Percentiles rank a stretch among this genome's conserved stretches.
Conservation (phyloP, 768 basidiomycete species). For the Rhodotorula graminis region DNA sequence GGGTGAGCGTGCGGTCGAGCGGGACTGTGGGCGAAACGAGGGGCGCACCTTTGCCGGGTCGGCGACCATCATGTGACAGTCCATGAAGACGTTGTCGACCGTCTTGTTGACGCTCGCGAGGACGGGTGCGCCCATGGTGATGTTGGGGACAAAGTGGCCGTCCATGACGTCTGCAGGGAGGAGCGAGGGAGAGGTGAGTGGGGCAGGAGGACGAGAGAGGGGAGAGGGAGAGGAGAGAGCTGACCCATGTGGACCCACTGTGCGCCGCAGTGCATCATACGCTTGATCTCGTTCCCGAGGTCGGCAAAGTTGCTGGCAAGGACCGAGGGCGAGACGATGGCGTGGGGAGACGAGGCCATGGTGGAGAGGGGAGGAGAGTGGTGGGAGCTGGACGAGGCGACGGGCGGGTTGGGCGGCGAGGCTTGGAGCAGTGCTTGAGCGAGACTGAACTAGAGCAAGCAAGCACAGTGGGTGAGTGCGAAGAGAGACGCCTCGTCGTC, state of each 20-base stretch:
- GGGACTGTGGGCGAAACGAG: neutral
- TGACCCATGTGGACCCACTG: slow-evolving; percentile 98
- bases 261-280: slow-evolving; percentile 86
- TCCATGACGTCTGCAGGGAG: slow-evolving; percentile 82
- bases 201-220: neutral
- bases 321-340: slow-evolving; percentile 94
- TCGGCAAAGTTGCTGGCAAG: slow-evolving; percentile 96
- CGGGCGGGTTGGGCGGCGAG: no score
- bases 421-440: no score
- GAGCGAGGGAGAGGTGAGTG: no score
- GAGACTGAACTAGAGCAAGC: no score
- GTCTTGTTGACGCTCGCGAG: slow-evolving; percentile 76
- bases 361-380: neutral
- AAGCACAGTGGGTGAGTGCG: no score
- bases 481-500: no score
- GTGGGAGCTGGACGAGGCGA: neutral
- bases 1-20: neutral
- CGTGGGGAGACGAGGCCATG: neutral
- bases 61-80: slow-evolving; percentile 99
- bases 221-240: slow-evolving; percentile 40
- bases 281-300: slow-evolving; percentile 86
- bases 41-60: slow-evolving; percentile 72
- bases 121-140: slow-evolving; percentile 88
- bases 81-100: slow-evolving; percentile 96
- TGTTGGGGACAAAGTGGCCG: slow-evolving; percentile 97